Percentiles rank a stretch among this genome's conserved stretches.
Conservation (phyloP, 2,329 filamentous ascomycete genomes). For the Ilyonectria mors-panacis region DNA sequence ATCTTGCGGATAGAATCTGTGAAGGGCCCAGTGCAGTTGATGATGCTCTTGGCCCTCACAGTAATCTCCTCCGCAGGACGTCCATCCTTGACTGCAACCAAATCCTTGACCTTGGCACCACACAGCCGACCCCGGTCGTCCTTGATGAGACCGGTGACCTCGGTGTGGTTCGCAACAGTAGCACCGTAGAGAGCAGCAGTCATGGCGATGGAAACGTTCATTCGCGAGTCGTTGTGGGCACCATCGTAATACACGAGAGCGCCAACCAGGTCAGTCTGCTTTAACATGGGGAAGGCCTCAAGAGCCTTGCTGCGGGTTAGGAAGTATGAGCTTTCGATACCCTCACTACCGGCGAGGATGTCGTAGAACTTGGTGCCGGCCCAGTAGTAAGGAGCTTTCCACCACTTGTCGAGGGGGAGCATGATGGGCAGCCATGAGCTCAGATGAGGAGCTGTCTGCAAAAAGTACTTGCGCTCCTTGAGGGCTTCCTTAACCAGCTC, state of each 20-base stretch:
- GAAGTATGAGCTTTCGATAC: slow-evolving; percentile 92
- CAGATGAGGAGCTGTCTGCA: slow-evolving; percentile 81
- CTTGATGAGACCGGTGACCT: slow-evolving; percentile 84
- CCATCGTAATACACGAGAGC: slow-evolving; percentile 94
- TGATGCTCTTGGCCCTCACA: slow-evolving; percentile 83
- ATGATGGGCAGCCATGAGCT: slow-evolving; percentile 83
- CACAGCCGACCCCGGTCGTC: slow-evolving; percentile 80
- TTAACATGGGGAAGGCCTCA: slow-evolving; percentile 91
- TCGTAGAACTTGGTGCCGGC: slow-evolving; percentile 87
- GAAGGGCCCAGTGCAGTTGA: slow-evolving; percentile 93
- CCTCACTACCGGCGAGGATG: slow-evolving; percentile 86
- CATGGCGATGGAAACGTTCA: slow-evolving; percentile 92
- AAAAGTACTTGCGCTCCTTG: slow-evolving; percentile 81
- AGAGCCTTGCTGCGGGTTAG: slow-evolving; percentile 88
- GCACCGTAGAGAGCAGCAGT: slow-evolving; percentile 90
- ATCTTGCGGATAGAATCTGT: slow-evolving; percentile 88
- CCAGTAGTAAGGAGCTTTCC: slow-evolving; percentile 85
- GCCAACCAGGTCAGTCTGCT: slow-evolving; percentile 82
- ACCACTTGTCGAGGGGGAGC: slow-evolving; percentile 82
- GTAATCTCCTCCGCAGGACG: slow-evolving; percentile 72
- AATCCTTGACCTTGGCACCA: slow-evolving; percentile 81
- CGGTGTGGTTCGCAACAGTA: slow-evolving; percentile 86
- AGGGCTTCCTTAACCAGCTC: slow-evolving; percentile 80
- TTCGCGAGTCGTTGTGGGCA: slow-evolving; percentile 91
- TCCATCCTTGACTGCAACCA: slow-evolving; percentile 76